Evolutionary conservation across 2,329 filamentous ascomycete species (phyloP).

Genomic region (Ustilaginoidea virens): DNA sequence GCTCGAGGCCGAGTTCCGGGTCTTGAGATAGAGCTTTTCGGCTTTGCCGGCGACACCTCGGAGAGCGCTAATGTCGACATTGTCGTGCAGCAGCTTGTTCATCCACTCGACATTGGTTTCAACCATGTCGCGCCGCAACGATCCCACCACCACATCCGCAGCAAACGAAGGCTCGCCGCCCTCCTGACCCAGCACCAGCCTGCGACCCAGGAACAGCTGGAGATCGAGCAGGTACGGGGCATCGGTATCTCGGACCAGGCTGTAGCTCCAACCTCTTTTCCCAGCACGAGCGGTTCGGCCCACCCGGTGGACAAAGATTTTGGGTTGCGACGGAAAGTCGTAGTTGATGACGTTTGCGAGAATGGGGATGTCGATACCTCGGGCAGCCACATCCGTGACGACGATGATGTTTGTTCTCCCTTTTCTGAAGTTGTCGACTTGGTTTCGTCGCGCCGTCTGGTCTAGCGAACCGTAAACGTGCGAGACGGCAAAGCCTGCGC

Average conservation of each 20-base stretch:
- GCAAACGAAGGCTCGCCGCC: conserved; percentile 52
- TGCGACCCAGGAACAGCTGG: conserved; percentile 84
- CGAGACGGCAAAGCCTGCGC: conserved; percentile 76
- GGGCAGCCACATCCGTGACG: conserved; percentile 88
- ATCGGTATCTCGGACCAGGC: conserved; percentile 74
- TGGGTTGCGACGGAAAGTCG: conserved; percentile 91
- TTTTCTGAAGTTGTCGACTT: conserved; percentile 77
- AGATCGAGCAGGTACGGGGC: conserved; percentile 85
- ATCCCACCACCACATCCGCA: conserved; percentile 70
- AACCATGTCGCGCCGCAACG: conserved; percentile 55
- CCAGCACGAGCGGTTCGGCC: conserved; percentile 92
- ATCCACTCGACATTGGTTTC: conserved; percentile 71
- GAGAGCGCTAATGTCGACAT: conserved; percentile 56
- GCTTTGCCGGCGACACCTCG: conserved; percentile 68
- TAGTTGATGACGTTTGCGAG: conserved; percentile 98
- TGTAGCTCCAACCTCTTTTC: conserved; percentile 87
- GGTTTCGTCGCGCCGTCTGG: conserved; percentile 80
- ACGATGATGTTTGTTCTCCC: conserved; percentile 83
- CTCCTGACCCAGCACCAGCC: conserved; percentile 59
- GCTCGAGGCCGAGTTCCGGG: conserved; percentile 74
- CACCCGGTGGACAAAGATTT: conserved; percentile 92
- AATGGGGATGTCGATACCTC: conserved; percentile 95
- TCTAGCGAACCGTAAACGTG: conserved; percentile 92
- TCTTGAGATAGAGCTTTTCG: conserved; percentile 83
- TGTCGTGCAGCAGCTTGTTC: conserved; percentile 60